Percentiles rank a stretch among this genome's conserved stretches.
These are phyloP conservation scores for California macrophylla DNA, from an alignment of 441 rosid species.

Conservation along the genomic window DNA sequence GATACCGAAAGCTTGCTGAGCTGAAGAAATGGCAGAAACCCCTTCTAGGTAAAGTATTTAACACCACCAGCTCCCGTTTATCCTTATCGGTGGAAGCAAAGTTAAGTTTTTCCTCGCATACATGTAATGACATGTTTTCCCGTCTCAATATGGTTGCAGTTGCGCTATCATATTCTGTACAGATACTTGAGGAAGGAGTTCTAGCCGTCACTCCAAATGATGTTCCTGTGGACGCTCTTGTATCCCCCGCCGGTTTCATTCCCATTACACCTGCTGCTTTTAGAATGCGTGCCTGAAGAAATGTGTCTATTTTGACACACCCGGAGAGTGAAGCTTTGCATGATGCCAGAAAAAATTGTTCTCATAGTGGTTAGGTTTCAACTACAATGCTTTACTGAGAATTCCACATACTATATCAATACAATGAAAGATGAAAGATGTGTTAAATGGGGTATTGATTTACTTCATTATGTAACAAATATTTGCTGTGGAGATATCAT, in stretches of 20 bases:
- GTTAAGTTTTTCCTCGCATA: not conserved
- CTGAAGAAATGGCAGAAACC: slow-evolving; percentile 29
- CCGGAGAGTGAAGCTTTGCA: not conserved
- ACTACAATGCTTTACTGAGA: no score
- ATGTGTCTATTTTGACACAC: not conserved
- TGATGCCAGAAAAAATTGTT: not conserved
- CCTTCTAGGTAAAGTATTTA: slow-evolving; percentile 20
- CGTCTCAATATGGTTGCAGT: slow-evolving; percentile 20
- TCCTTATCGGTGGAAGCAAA: not conserved
- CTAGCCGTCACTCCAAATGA: slow-evolving; percentile 28
- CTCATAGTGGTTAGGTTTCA: not conserved
- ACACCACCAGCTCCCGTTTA: not conserved
- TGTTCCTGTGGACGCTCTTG: slow-evolving; percentile 28
- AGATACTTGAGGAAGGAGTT: slow-evolving; percentile 25
- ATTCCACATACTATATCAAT: no score
- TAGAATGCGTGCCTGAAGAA: slow-evolving; percentile 8
- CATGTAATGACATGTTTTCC: not conserved
- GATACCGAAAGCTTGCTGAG: slow-evolving; percentile 25
- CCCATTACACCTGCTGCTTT: slow-evolving; percentile 22
- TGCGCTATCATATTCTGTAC: slow-evolving; percentile 29
- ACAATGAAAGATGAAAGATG: no score
- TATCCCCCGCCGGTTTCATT: slow-evolving; percentile 27
- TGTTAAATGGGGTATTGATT: no score
- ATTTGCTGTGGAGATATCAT: no score
- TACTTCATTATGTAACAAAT: no score